A percentile compares a stretch with the other conserved stretches of the same genome.
These are phyloP conservation scores for Phytophthora citricola DNA, from an alignment of 352 stramenopile species.

Conservation along the genomic window DNA sequence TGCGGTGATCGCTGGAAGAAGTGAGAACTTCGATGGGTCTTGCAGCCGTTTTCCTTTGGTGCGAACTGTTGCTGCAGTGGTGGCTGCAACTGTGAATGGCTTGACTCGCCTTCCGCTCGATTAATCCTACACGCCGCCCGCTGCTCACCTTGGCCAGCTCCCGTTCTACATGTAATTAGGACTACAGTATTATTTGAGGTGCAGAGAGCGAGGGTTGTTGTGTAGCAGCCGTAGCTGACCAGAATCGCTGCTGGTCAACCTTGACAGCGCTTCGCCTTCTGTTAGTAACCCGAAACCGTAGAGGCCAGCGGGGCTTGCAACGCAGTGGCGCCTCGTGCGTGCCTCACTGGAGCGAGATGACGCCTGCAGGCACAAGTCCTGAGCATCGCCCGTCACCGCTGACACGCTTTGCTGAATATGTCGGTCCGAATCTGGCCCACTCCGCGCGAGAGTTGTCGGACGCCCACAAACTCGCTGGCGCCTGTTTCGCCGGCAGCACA, in stretches of 20 bases:
- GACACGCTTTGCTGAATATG: conserved; percentile 8
- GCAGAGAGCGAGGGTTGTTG: conserved; percentile 26
- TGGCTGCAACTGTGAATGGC: background rate
- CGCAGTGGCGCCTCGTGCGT: background rate
- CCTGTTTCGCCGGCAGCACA: conserved; percentile 17
- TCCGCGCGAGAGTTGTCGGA: conserved; percentile 9
- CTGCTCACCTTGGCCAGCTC: conserved; percentile 17
- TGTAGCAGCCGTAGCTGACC: conserved; percentile 7
- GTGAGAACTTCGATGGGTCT: background rate
- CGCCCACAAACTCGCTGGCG: conserved; percentile 12
- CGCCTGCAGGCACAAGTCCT: background rate
- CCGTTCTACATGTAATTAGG: background rate
- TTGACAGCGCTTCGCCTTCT: conserved; percentile 18
- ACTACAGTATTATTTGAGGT: background rate
- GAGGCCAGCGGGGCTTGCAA: background rate
- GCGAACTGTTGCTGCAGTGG: background rate
- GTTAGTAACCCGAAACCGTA: conserved; percentile 23
- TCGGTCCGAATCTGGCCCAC: conserved; percentile 11
- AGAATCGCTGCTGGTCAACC: conserved; percentile 12
- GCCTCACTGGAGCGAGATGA: too few species aligned
- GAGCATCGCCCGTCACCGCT: background rate
- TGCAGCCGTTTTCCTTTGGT: background rate
- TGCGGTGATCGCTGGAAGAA: conserved; percentile 12
- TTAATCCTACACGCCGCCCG: conserved; percentile 1
- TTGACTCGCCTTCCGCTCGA: conserved; percentile 1